These are phyloP conservation scores for Fraxinus albicans DNA, from an alignment of 305 asterid species.

Conservation along the genomic window DNA sequence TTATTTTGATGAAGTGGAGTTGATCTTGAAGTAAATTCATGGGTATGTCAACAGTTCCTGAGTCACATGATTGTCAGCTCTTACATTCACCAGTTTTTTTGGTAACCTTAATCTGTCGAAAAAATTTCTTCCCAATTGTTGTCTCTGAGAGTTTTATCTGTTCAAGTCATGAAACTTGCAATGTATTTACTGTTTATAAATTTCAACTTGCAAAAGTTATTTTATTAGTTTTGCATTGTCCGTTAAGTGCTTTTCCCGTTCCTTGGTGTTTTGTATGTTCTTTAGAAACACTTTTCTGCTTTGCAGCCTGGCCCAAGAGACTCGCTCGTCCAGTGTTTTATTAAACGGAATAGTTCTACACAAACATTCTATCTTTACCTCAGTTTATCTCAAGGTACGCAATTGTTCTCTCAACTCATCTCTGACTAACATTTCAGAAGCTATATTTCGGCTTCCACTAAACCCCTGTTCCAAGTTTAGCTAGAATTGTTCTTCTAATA, in stretches of 20 bases:
- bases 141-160: background rate
- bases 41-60: background rate
- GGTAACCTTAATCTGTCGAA: background rate
- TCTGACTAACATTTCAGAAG: background rate
- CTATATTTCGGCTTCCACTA: background rate
- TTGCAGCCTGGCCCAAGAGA: slow-evolving; percentile 98
- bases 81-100: background rate
- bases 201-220: background rate
- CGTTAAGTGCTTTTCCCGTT: background rate
- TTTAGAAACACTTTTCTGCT: slow-evolving; percentile 5
- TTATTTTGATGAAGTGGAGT: background rate
- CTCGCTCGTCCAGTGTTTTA: slow-evolving; percentile 73
- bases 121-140: background rate
- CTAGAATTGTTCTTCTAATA: background rate
- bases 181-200: background rate
- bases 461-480: background rate
- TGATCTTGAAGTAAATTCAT: background rate
- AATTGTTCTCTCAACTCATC: slow-evolving; percentile 16
- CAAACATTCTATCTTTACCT: slow-evolving; percentile 74
- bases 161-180: background rate
- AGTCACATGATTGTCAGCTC: background rate
- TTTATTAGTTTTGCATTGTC: background rate
- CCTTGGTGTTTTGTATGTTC: background rate
- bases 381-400: slow-evolving; percentile 75
- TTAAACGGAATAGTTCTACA: slow-evolving; percentile 67